These are phyloP conservation scores for Maudiozyma serrabonitensis DNA, from an alignment of 805 yeast species.

Conservation along the genomic window DNA sequence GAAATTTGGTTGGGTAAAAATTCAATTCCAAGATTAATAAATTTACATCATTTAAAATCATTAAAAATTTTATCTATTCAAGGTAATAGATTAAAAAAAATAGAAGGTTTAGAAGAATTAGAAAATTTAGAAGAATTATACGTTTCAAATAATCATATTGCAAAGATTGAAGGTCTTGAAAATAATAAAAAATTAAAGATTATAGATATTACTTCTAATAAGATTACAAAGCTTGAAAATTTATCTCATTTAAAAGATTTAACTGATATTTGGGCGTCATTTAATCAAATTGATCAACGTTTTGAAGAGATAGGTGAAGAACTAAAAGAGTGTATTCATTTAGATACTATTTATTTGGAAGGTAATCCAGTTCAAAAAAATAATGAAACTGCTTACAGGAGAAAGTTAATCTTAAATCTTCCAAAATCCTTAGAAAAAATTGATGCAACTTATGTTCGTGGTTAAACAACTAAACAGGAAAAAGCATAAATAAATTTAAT, in stretches of 20 bases:
- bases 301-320: slow-evolving; percentile 63
- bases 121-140: slow-evolving; percentile 75
- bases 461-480: slow-evolving; percentile 4
- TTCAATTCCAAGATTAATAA: slow-evolving; percentile 53
- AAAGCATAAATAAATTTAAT: background rate
- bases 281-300: slow-evolving; percentile 51
- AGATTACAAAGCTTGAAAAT: slow-evolving; percentile 50
- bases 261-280: slow-evolving; percentile 92
- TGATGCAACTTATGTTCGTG: slow-evolving; percentile 72
- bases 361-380: slow-evolving; percentile 77
- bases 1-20: slow-evolving; percentile 94
- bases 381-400: slow-evolving; percentile 74
- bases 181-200: slow-evolving; percentile 56
- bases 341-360: slow-evolving; percentile 89
- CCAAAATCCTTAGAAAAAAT: slow-evolving; percentile 61
- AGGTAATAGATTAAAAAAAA: slow-evolving; percentile 64
- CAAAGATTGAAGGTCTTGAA: slow-evolving; percentile 68
- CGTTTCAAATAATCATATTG: slow-evolving; percentile 73
- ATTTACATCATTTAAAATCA: slow-evolving; percentile 48
- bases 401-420: slow-evolving; percentile 66
- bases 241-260: slow-evolving; percentile 55
- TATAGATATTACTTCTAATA: slow-evolving; percentile 75
- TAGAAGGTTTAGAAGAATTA: slow-evolving; percentile 73
- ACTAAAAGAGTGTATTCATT: slow-evolving; percentile 47
- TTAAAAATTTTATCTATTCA: slow-evolving; percentile 79